Evolutionary conservation across 1,139 yeast genomes (phyloP), one percentile per base, ranked within the genome.

Genomic region (Kazachstania sp.): DNA sequence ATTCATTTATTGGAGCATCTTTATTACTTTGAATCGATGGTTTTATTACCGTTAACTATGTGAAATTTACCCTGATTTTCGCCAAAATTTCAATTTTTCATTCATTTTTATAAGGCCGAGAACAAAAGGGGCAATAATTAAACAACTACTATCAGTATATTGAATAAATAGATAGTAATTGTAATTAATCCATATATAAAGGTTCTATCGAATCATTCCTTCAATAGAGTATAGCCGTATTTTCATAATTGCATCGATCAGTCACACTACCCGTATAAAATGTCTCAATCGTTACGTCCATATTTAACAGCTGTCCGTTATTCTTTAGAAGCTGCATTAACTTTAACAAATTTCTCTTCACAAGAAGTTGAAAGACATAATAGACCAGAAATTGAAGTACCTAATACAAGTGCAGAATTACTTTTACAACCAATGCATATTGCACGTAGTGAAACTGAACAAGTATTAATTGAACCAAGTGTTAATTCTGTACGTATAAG

Each of bases 281-380:
- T 64, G 92, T 83, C 95, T 2, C 98, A 92, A 79, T 92, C 98
- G 5, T 78, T 92, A 53, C 87, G 92, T 60, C 98, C 98, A 53
- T 92, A 92, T 63, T 76, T 92, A 50, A 83, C 87, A 9, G 97
- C 97, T 1, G 98, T 92, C 29, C 83, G 98, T 66, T 79, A 86
- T 50, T 88, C 98, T 28, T 75, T 92, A 58, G 87, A 95, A 16
- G 97, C 97, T 9, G 96, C 97, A n/a, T 75, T 92, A 46, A 87
- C 96, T 59, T 73, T 92, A 55, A 95, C 90, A 63, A 92, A 90
- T 70, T 94, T 94, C 67, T 85, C 97, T 23, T 90, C 97, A 12
- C 96, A 90, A 67, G 77, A 86, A 51, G 96, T 86, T 15, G 99
- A 92, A 71, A 83, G 99, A 68, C 98, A 92, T 72, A 92, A 92